These are phyloP conservation scores for Fusarium avenaceum DNA, from an alignment of 2,329 filamentous ascomycete species.

Conservation along the genomic window DNA sequence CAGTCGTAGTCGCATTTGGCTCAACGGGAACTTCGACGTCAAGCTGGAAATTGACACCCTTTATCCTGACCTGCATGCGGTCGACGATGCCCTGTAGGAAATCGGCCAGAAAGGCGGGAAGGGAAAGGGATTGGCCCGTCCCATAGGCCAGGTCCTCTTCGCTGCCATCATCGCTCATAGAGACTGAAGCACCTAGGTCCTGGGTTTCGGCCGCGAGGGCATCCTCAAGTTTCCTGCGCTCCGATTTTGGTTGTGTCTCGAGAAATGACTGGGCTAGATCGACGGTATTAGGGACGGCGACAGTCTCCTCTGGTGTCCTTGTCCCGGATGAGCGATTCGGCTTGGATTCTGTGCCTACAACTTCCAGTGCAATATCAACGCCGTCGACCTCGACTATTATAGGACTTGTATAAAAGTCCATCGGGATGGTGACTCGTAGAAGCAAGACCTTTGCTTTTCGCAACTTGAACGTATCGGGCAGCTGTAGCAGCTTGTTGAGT, in stretches of 20 bases:
- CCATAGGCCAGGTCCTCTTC: constrained; percentile 73
- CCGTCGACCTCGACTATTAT: constrained; percentile 87
- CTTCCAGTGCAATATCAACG: constrained; percentile 76
- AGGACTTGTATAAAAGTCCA: constrained; percentile 87
- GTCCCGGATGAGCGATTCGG: constrained; percentile 57
- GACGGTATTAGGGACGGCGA: constrained; percentile 74
- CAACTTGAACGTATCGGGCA: constrained; percentile 79
- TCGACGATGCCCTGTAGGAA: constrained; percentile 82
- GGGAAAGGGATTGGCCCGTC: constrained; percentile 77
- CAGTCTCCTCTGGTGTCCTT: constrained; percentile 47
- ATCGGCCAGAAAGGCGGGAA: constrained; percentile 78
- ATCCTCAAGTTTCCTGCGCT: constrained; percentile 77
- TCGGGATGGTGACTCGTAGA: constrained; percentile 85
- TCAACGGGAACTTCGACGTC: constrained; percentile 71
- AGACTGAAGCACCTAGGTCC: constrained; percentile 71
- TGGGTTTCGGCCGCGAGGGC: constrained; percentile 74
- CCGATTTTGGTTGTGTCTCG: constrained; percentile 75
- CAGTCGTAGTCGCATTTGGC: constrained; percentile 59
- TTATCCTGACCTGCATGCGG: constrained; percentile 75
- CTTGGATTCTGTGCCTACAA: constrained; percentile 57
- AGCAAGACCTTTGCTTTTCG: constrained; percentile 80
- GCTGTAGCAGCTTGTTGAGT: constrained; percentile 78
- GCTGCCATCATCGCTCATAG: constrained; percentile 71
- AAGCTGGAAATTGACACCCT: constrained; percentile 74
- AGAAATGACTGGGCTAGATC: constrained; percentile 84